Evolutionary conservation across 352 stramenopile species (phyloP), one percentile per base, ranked within the genome.

Genomic region (Globisporangium canariense): DNA sequence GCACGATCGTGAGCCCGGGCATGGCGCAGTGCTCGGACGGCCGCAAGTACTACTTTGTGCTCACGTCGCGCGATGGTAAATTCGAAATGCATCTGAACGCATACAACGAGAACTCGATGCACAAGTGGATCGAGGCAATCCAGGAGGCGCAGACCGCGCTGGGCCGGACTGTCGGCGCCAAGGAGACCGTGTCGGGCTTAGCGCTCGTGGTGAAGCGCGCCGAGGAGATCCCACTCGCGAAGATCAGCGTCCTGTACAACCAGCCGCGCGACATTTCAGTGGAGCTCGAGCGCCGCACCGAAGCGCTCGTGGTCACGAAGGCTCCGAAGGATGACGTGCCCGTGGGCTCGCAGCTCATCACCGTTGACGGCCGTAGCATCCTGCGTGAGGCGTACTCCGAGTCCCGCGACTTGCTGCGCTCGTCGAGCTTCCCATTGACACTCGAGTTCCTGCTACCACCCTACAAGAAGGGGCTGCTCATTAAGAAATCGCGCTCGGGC

Each of bases 21-120:
- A 93, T 94, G 79, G 77, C 88, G 30, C 83, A 91, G 55, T 90
- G 81, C 46, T 81, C 85, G 7, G 88, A 96, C 52, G 86, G 86
- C 22, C 81, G 85, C 14, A 83, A 86, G 41, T 89, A 90, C 66
- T 96, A 96, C 63, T 96, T 96, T 62, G 83, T 96, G 22, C 67
- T 96, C 30, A 91, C 82, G 14, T 89, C 83, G 38, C 89, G 85
- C 52, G 84, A 91, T 54, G 77, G 81, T 55, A 92, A 87, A 57
- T 91, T 91, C 46, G 86, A 96, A 63, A 89, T 96, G 74, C 87
- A 95, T 52, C 58, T 96, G 61, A 93, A 89, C 28, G 88, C 88
- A 14, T 76, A 86, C 43, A 93, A 86, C 38, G 86, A 96, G 45
- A 78, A 75, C 30, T 83, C 80, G n/a, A 96, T 96, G 88, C 86